Evolutionary conservation across 192 early-diverging fungal species (phyloP), one percentile per base, ranked within the genome.

Genomic region (Umbelopsis sp.): DNA sequence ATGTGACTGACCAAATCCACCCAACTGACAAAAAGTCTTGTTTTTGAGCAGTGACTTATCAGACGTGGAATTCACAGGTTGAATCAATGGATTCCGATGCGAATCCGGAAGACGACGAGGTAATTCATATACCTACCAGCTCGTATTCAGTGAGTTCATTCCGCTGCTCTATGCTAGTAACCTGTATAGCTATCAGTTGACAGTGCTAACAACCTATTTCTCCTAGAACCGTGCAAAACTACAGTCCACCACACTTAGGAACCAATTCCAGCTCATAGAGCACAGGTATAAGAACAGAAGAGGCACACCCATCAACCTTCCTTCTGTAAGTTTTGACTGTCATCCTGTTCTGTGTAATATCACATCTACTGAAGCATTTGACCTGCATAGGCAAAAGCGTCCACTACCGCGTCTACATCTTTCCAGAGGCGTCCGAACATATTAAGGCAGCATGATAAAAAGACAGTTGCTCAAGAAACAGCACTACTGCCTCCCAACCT

Each of bases 101-200:
- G 30, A 61, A 61, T 61, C 55, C 55, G 30, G 55, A 61, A 25
- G 55, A 61, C 30, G 55, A 61, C 18, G 55, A 61, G 30, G 55
- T 61, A 16, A 61, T 61, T 35, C 55, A 61, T 25, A 61, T 61
- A n/a, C 13, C 55, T 4, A 61, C 55, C 30, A 61, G 25, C 25
- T 61, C 55, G 8, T 61, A 33, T n/a, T 8, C 55, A 35, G 55
- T 61, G 27, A 61, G 55, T 61, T 18, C 21, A 12, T 6, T 41
- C 5, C 2, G 10, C 37, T 6, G 6, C 5, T 41, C 27, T 13
- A 11, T 35, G 15, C 2, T 18, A 18, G 27, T n/a, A 7, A 4
- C 33, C 55, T 30, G 3, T 35, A 35, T 15, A 1, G 27, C 4
- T 18, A 3, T 35, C 15, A 61, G 30, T 30, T 61, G 16, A 61